Evolutionary conservation across 805 yeast species (phyloP), one percentile per base, ranked within the genome.

Genomic region (Candida quercuum): DNA sequence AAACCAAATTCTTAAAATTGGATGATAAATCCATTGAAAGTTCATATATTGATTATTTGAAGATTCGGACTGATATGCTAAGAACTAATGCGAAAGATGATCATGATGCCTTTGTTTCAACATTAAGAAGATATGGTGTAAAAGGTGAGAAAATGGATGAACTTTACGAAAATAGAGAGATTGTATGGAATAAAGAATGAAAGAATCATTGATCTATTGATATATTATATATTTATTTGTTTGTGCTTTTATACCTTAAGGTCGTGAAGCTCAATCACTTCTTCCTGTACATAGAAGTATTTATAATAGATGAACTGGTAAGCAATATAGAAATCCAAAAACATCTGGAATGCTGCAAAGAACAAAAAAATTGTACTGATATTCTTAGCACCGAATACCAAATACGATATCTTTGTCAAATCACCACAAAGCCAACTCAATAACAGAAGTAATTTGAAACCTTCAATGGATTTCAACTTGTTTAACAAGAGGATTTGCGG

Each of bases 341-440:
- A 53, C 79, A 84, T 83, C 63, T 86, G 96, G 56, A 86, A 82
- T 30, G 81, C 59, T 0, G 86, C 93, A 39, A 87, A 87, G 33
- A 75, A 52, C 8, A 83, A 68, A 55, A 85, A 85, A 6, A 84
- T 65, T 6, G 63, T 48, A 3, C 88, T 79, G 21, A 85, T 74
- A 47, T 84, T 72, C 37, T 72, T 72, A 1, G 93, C 83, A 13
- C 95, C 95, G 57, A 71, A 84, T n/a, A 84, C 49, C 37, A 86
- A 64, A 52, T 85, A 86, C 36, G 80, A 66, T 18, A 86, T 74
- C 56, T 89, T 89, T 27, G 86, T 72, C 28, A 81, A 65, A 61
- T 88, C 97, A 40, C 96, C 96, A 42, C 91, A 81, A 5, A 88
- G 65, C 97, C 97, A 88, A 51, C 89, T 81, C 15, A 87, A 61